Conservation (phyloP, 345 rosid genomes). For the Gossypium thurberi region DNA sequence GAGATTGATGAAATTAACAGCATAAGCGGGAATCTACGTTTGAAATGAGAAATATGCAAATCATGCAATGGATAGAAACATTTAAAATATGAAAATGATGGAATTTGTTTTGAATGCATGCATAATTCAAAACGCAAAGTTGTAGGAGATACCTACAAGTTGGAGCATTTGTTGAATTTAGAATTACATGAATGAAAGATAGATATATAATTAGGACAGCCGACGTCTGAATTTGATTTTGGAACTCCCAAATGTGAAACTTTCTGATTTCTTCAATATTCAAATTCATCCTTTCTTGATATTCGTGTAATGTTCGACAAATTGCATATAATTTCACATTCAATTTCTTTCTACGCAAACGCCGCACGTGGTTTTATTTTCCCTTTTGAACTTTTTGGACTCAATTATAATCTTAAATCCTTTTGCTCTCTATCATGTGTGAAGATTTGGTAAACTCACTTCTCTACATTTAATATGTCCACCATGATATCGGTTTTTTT, state of each 20-base stretch:
- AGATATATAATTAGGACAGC: neutral
- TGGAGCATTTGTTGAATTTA: neutral
- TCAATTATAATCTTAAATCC: neutral
- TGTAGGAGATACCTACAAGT: neutral
- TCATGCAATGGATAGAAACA: too few species aligned
- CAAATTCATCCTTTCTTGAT: neutral
- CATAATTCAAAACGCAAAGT: neutral
- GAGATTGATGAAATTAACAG: neutral
- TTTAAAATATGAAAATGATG: too few species aligned
- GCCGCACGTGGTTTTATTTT: slow-evolving; percentile 5
- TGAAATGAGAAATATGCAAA: too few species aligned
- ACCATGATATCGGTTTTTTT: too few species aligned
- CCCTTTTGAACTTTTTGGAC: neutral
- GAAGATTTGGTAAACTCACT: too few species aligned
- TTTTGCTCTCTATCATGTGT: too few species aligned
- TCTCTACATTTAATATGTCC: too few species aligned
- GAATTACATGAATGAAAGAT: neutral
- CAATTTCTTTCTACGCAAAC: neutral
- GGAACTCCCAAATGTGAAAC: neutral
- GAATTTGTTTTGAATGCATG: neutral
- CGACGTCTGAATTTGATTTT: neutral
- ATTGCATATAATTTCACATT: neutral
- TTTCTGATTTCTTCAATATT: neutral
- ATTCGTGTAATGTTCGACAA: neutral
- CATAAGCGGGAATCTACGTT: neutral